Evolutionary conservation across 2,329 filamentous ascomycete genomes (phyloP).

Genomic region (Dactylellina drechsleri): DNA sequence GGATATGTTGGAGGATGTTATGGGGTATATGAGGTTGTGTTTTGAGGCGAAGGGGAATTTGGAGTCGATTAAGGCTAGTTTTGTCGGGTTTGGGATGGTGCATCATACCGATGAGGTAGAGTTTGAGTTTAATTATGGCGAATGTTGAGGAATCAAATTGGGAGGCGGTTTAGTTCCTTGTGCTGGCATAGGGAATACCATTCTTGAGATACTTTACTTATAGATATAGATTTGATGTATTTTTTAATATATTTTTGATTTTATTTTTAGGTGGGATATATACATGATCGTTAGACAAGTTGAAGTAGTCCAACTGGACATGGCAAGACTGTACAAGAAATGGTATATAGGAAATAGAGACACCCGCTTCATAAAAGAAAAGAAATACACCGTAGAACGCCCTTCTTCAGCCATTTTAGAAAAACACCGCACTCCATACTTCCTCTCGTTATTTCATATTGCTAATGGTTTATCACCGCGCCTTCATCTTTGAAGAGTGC

Average conservation of each 20-base stretch:
- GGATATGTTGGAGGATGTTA: conserved; percentile 26
- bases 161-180: neutral
- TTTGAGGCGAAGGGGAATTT: conserved; percentile 21
- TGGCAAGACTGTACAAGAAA: neutral
- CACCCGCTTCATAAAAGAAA: neutral
- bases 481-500: conserved; percentile 33
- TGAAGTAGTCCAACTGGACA: conserved; percentile 8
- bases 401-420: neutral
- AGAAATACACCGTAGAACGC: neutral
- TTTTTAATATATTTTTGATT: too few species aligned
- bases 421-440: neutral
- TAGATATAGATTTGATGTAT: too few species aligned
- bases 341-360: neutral
- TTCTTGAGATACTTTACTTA: too few species aligned
- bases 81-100: conserved; percentile 17
- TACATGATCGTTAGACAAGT: conserved; percentile 10
- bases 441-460: too few species aligned
- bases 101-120: conserved; percentile 34
- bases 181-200: neutral
- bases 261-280: neutral
- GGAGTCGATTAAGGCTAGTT: conserved; percentile 33
- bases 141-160: neutral
- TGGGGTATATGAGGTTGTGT: conserved; percentile 24
- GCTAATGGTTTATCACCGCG: conserved; percentile 11
- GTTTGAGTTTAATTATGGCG: conserved; percentile 25